Evolutionary conservation across 306 rosid genomes (phyloP), one percentile per base, ranked within the genome.

Genomic region (Prunus mira): DNA sequence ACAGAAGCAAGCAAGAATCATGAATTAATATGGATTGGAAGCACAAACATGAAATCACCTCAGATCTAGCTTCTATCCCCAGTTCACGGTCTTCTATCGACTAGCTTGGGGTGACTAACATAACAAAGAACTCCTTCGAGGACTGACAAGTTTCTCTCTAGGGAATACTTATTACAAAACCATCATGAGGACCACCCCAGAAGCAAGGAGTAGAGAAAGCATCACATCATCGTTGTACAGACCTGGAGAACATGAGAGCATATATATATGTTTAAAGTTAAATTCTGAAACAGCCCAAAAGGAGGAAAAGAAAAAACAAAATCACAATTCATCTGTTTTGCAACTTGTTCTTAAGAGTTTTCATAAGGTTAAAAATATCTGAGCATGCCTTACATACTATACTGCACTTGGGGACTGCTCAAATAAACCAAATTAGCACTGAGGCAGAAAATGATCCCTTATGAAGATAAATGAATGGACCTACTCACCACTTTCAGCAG

Each of bases 1-100:
- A 83, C 83, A 82, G 85, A 81, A 80, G 84, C 87, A 87, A 73
- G 76, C 86, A 90, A 87, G 85, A 90, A 88, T 88, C 85, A 81
- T 66, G 84, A 86, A 88, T 81, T 79, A 76, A 78, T 72, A 74
- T 52, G 84, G 82, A 70, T 75, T 65, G 80, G 89, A 79, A 87
- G 72, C 62, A 54, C 82, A 79, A 65, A 78, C 28, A 64, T 74
- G 67, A 77, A 68, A 75, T 73, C 81, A 79, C 74, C 87, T 46
- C 55, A 73, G 47, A 14, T 20, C 30, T 30, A 30, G 46, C 46
- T 63, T 73, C 63, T 66, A 64, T 64, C 32, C 73, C 79, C 66
- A 56, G 55, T 46, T 63, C 47, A 64, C 55, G 69, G 58, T 22
- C 73, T 65, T 60, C 58, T 8, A 34, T 70, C 68, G 32, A 65